Percentiles rank a stretch among this genome's conserved stretches.
Conservation (phyloP, 257 asterid species). For the Plantago major region DNA sequence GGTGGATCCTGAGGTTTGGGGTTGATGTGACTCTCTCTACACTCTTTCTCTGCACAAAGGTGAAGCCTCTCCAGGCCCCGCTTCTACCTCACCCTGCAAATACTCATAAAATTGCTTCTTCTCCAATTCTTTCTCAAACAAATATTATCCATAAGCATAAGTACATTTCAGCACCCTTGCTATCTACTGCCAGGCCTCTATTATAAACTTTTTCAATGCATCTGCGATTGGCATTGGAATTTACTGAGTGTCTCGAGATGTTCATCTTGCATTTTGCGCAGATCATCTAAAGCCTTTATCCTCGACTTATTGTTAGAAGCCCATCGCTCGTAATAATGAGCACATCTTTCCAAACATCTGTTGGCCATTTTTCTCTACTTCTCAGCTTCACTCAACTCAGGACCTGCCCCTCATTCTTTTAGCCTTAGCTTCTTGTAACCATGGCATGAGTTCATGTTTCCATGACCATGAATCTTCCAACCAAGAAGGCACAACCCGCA, state of each 20-base stretch:
- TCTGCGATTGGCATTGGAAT: background rate
- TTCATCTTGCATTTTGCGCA: background rate
- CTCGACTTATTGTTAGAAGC: slow-evolving; percentile 19
- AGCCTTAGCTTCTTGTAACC: slow-evolving; percentile 37
- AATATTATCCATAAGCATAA: slow-evolving; percentile 36
- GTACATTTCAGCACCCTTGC: slow-evolving; percentile 45
- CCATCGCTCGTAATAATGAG: slow-evolving; percentile 38
- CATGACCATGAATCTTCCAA: background rate
- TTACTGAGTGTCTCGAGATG: background rate
- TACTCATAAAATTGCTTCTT: slow-evolving; percentile 62
- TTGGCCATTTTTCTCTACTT: background rate
- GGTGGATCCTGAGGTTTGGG: slow-evolving; percentile 41
- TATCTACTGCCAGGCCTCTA: slow-evolving; percentile 45
- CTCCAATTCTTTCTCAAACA: background rate
- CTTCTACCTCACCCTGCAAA: slow-evolving; percentile 93
- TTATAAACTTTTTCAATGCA: slow-evolving; percentile 13
- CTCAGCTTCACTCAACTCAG: background rate
- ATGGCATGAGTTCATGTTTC: background rate
- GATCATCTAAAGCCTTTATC: slow-evolving; percentile 23
- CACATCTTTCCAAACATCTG: slow-evolving; percentile 10
- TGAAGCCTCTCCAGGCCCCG: slow-evolving; percentile 91
- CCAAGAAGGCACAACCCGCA: slow-evolving; percentile 51
- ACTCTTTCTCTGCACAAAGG: slow-evolving; percentile 90
- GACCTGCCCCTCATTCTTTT: slow-evolving; percentile 14
- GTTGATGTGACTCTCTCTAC: slow-evolving; percentile 50